These are phyloP conservation scores for Pythium brachiatum DNA, from an alignment of 352 stramenopile species.

Conservation along the genomic window DNA sequence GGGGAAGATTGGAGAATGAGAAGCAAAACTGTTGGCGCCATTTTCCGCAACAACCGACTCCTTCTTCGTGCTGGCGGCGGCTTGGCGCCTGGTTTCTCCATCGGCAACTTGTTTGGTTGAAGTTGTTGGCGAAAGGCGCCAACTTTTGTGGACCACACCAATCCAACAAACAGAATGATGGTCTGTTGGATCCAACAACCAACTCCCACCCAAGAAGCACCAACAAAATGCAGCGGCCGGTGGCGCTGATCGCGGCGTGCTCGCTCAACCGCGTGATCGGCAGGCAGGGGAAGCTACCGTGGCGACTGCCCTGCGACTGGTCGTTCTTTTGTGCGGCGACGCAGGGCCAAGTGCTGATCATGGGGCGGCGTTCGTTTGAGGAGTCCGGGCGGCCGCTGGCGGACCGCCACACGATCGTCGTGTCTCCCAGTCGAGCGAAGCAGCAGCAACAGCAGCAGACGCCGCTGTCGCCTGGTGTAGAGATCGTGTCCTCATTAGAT, in stretches of 20 bases:
- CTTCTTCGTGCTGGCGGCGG: background rate
- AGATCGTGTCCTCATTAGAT: conserved; percentile 36
- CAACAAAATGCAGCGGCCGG: conserved; percentile 16
- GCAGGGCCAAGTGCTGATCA: conserved; percentile 51
- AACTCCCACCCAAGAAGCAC: too few species aligned
- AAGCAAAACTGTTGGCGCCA: background rate
- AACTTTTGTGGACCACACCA: background rate
- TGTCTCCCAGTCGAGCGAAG: conserved; percentile 33
- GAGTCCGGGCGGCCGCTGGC: conserved; percentile 39
- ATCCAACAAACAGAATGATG: background rate
- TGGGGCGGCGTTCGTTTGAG: conserved; percentile 48
- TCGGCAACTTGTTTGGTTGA: background rate
- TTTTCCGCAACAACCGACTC: background rate
- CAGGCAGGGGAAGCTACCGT: conserved; percentile 46
- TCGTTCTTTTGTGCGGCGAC: conserved; percentile 62
- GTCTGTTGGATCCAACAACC: background rate
- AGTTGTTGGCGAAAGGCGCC: conserved; percentile 1
- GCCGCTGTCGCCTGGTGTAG: conserved; percentile 32
- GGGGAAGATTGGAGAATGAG: background rate
- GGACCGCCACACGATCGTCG: conserved; percentile 59
- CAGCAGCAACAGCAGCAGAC: conserved; percentile 52
- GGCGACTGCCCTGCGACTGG: conserved; percentile 65
- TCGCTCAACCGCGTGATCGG: conserved; percentile 72
- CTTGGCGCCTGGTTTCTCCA: background rate
- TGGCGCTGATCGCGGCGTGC: conserved; percentile 68